A percentile compares a stretch with the other conserved stretches of the same genome.
phyloP scores from a whole-genome alignment of 2,329 filamentous ascomycete species.

The Pseudocercospora cruenta region DNA sequence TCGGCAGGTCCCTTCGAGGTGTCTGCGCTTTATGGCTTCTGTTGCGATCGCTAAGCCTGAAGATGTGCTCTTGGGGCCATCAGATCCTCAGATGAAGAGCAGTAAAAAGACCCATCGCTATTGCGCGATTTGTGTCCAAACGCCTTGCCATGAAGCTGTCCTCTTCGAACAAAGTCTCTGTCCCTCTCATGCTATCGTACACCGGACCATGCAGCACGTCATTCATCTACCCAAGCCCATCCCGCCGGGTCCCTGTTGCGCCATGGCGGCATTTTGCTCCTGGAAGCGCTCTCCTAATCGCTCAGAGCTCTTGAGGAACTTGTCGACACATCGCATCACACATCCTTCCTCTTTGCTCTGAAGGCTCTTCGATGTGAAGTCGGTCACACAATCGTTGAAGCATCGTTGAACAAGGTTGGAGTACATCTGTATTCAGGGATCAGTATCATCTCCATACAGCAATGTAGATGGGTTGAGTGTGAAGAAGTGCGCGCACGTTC shows the following conservation, averaged over 20 bases:
- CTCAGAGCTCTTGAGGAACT: slow-evolving; percentile 90
- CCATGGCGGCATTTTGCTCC: slow-evolving; percentile 69
- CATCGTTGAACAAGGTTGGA: slow-evolving; percentile 80
- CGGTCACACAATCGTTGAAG: slow-evolving; percentile 96
- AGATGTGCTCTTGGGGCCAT: background rate
- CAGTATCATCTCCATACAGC: background rate
- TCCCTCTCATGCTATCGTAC: slow-evolving; percentile 18
- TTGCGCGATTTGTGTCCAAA: slow-evolving; percentile 14
- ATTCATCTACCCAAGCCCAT: slow-evolving; percentile 33
- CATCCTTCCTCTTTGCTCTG: slow-evolving; percentile 86
- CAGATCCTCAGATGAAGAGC: slow-evolving; percentile 14
- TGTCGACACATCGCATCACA: slow-evolving; percentile 92
- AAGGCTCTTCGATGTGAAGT: slow-evolving; percentile 97
- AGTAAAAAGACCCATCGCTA: slow-evolving; percentile 14
- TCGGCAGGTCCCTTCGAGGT: background rate
- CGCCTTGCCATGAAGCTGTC: slow-evolving; percentile 27
- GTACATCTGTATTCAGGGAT: slow-evolving; percentile 59
- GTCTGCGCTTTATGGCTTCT: background rate
- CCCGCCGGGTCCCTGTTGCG: slow-evolving; percentile 56
- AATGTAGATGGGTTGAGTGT: background rate
- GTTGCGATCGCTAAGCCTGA: background rate
- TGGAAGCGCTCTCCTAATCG: slow-evolving; percentile 90
- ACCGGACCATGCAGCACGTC: background rate
- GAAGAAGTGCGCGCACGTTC: slow-evolving; percentile 68
- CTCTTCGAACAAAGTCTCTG: background rate